Conservation (phyloP, 2,329 filamentous ascomycete genomes). For the Endothia cerciana region DNA sequence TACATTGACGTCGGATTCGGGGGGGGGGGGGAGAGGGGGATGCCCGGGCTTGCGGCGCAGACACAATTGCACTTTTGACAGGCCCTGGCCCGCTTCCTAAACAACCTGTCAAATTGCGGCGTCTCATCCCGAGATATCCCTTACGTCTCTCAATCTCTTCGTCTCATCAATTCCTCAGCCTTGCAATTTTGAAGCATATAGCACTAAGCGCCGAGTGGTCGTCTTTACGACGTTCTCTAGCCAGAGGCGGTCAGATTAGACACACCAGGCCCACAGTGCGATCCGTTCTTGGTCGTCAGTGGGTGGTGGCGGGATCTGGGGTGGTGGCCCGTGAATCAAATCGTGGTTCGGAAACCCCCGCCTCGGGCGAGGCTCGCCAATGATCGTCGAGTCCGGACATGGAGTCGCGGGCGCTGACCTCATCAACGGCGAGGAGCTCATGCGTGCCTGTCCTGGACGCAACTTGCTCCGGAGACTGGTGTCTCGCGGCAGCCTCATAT, state of each 20-base stretch:
- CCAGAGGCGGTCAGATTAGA: not conserved
- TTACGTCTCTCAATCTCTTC: slow-evolving; percentile 15
- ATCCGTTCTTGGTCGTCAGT: not conserved
- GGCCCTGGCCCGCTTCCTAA: not conserved
- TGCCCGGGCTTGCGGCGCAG: slow-evolving; percentile 5
- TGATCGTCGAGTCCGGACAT: not conserved
- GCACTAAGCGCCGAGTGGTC: slow-evolving; percentile 15
- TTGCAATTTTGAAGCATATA: slow-evolving; percentile 18
- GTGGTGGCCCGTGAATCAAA: slow-evolving; percentile 14
- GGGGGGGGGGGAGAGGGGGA: not conserved
- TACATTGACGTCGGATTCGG: slow-evolving; percentile 9
- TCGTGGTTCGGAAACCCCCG: slow-evolving; percentile 17
- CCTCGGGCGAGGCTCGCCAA: slow-evolving; percentile 28
- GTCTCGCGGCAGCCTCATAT: slow-evolving; percentile 9
- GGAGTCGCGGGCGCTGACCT: slow-evolving; percentile 2
- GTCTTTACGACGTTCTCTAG: slow-evolving; percentile 7
- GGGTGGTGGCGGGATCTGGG: not conserved
- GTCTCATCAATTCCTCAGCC: slow-evolving; percentile 24
- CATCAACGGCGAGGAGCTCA: not conserved
- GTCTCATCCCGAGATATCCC: slow-evolving; percentile 21
- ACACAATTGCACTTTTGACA: not conserved
- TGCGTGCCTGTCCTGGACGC: not conserved
- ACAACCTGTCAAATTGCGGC: slow-evolving; percentile 26
- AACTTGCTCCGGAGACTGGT: slow-evolving; percentile 6
- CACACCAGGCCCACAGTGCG: slow-evolving; percentile 17